These are phyloP conservation scores for Aspergillus baeticus DNA, from an alignment of 495 filamentous ascomycete genomes.

Conservation along the genomic window DNA sequence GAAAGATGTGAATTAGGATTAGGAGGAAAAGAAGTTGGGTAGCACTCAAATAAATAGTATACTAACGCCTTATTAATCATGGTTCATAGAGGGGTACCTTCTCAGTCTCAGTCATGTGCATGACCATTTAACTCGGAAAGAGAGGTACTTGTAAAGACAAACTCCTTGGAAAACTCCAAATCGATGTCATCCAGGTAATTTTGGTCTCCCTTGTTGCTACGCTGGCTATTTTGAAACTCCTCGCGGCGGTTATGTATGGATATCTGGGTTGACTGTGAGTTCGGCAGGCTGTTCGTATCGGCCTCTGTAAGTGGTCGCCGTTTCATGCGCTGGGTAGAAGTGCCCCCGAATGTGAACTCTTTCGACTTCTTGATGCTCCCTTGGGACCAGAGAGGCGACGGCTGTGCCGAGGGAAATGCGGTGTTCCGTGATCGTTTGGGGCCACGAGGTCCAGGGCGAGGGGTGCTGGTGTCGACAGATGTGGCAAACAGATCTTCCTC, in stretches of 20 bases:
- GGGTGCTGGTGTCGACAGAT: slow-evolving; percentile 23
- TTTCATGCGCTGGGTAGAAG: not conserved
- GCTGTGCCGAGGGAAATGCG: slow-evolving; percentile 12
- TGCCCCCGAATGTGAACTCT: slow-evolving; percentile 8
- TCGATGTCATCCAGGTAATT: slow-evolving; percentile 31
- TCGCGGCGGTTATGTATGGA: slow-evolving; percentile 15
- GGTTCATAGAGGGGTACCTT: too few species aligned
- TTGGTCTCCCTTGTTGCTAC: slow-evolving; percentile 12
- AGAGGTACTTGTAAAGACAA: slow-evolving; percentile 35
- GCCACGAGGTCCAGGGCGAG: slow-evolving; percentile 20
- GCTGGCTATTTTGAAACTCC: slow-evolving; percentile 11
- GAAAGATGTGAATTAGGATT: not conserved
- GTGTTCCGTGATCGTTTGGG: slow-evolving; percentile 32
- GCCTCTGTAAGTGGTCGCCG: slow-evolving; percentile 28
- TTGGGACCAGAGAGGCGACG: slow-evolving; percentile 2
- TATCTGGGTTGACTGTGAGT: slow-evolving; percentile 17
- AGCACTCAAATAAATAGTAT: too few species aligned
- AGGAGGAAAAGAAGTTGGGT: not conserved
- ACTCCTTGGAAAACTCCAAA: slow-evolving; percentile 39
- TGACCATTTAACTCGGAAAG: slow-evolving; percentile 28
- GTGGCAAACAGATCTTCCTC: slow-evolving; percentile 15
- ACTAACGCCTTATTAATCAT: too few species aligned
- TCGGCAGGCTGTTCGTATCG: slow-evolving; percentile 29
- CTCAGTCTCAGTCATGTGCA: not conserved
- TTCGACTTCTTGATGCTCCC: slow-evolving; percentile 7